A percentile compares a stretch with the other conserved stretches of the same genome.
Conservation (phyloP, 2,329 filamentous ascomycete genomes). For the Ophiostoma sp. region DNA sequence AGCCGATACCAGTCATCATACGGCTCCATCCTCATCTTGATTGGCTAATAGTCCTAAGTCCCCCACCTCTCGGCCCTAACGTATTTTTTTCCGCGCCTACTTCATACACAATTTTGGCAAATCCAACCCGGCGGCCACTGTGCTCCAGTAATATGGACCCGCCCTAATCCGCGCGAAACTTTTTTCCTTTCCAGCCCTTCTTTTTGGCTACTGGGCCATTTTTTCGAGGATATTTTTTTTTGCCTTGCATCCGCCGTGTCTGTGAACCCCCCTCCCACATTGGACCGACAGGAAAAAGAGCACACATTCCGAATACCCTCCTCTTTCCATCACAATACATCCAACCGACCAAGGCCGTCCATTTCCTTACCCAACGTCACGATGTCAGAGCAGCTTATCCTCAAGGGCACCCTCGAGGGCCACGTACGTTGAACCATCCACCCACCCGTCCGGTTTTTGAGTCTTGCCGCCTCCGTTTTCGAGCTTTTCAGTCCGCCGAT, state of each 20-base stretch:
- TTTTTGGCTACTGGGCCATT: conserved; percentile 12
- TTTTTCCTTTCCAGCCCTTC: conserved; percentile 23
- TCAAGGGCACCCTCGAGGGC: conserved; percentile 96
- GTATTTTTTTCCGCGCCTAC: conserved; percentile 24
- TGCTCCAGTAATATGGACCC: conserved; percentile 18
- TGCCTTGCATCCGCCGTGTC: conserved; percentile 18
- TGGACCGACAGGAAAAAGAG: conserved; percentile 20
- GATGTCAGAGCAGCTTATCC: conserved; percentile 92
- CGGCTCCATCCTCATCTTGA: neutral
- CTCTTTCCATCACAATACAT: conserved; percentile 15
- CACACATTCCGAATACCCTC: conserved; percentile 18
- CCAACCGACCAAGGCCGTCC: conserved; percentile 21
- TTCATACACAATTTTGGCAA: conserved; percentile 20
- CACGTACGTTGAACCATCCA: conserved; percentile 57
- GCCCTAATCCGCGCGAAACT: conserved; percentile 25
- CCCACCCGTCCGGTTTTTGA: neutral
- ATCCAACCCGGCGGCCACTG: conserved; percentile 1
- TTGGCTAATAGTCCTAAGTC: neutral
- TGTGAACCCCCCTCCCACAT: conserved; percentile 20
- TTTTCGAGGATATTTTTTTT: conserved; percentile 21
- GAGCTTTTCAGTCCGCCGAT: conserved; percentile 9
- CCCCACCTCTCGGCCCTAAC: conserved; percentile 28
- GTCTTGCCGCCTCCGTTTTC: conserved; percentile 5
- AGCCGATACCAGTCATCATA: too few species aligned
- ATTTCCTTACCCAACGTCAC: conserved; percentile 32